Evolutionary conservation across 2,329 filamentous ascomycete species (phyloP).

Genomic region (Ciborinia camelliae): DNA sequence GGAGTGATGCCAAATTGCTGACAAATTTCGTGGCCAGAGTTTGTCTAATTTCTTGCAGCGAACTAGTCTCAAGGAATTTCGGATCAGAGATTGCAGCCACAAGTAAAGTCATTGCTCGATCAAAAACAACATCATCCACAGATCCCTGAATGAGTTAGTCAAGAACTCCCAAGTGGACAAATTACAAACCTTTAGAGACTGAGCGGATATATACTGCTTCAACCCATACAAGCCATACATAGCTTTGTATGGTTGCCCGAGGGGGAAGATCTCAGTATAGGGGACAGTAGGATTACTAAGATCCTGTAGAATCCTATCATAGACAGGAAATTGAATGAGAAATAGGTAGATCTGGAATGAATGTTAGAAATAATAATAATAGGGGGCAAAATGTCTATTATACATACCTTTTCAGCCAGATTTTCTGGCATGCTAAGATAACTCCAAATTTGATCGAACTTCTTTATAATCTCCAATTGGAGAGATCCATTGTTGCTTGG

Average conservation of each 20-base stretch:
- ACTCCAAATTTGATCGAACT: slow-evolving; percentile 80
- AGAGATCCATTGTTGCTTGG: slow-evolving; percentile 57
- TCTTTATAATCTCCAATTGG: slow-evolving; percentile 74
- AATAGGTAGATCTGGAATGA: slow-evolving; percentile 62
- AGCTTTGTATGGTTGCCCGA: slow-evolving; percentile 66
- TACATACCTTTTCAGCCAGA: slow-evolving; percentile 61
- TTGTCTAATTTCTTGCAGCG: slow-evolving; percentile 45
- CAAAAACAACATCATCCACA: slow-evolving; percentile 40
- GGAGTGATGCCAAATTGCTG: slow-evolving; percentile 52
- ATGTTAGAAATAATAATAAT: slow-evolving; percentile 12
- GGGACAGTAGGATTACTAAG: slow-evolving; percentile 54
- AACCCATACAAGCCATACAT: slow-evolving; percentile 71
- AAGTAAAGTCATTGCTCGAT: slow-evolving; percentile 50
- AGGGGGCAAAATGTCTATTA: not conserved
- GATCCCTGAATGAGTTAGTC: slow-evolving; percentile 27
- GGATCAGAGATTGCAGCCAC: slow-evolving; percentile 59
- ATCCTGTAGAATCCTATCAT: slow-evolving; percentile 57
- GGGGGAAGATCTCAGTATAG: slow-evolving; percentile 62
- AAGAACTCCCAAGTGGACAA: not conserved
- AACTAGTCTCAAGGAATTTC: slow-evolving; percentile 48
- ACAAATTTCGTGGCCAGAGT: slow-evolving; percentile 53
- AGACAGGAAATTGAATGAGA: slow-evolving; percentile 65
- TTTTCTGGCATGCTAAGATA: slow-evolving; percentile 72
- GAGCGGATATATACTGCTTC: slow-evolving; percentile 51
- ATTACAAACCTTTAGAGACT: slow-evolving; percentile 32